Conservation (phyloP, 1,139 yeast genomes). For the Diutina ranongensis region DNA sequence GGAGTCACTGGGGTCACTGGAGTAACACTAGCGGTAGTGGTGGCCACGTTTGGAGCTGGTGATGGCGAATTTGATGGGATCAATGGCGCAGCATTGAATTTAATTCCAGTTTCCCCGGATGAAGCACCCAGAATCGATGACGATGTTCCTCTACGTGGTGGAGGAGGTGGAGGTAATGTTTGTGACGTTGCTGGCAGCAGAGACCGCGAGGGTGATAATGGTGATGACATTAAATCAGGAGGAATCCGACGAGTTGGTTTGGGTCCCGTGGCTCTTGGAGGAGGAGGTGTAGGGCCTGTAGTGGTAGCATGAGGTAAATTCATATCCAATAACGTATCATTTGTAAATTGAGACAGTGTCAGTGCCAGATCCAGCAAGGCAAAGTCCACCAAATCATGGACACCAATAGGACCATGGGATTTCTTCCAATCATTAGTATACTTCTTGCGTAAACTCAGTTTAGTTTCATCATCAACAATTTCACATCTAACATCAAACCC, state of each 20-base stretch:
- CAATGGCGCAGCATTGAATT: neutral
- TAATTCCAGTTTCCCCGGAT: neutral
- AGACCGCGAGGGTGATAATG: slow-evolving; percentile 26
- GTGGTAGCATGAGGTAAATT: slow-evolving; percentile 19
- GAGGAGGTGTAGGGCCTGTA: slow-evolving; percentile 17
- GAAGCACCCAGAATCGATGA: no score
- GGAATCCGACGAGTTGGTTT: slow-evolving; percentile 10
- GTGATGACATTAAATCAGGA: slow-evolving; percentile 17
- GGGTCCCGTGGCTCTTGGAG: slow-evolving; percentile 12
- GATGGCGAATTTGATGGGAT: slow-evolving; percentile 1
- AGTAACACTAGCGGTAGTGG: no score
- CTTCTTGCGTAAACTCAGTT: slow-evolving; percentile 18
- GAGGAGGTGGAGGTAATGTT: neutral
- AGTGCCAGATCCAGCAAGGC: neutral
- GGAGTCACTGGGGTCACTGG: neutral
- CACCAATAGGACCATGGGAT: slow-evolving; percentile 15
- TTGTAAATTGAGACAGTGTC: slow-evolving; percentile 6
- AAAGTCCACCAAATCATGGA: neutral
- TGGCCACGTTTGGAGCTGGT: no score
- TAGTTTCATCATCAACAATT: slow-evolving; percentile 39
- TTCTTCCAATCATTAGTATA: slow-evolving; percentile 22
- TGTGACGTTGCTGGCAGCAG: neutral
- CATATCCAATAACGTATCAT: slow-evolving; percentile 26
- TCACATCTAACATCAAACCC: slow-evolving; percentile 55
- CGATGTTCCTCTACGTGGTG: neutral